Conservation (phyloP, 1,139 yeast species). For the Sugiyamaella paludigena region DNA sequence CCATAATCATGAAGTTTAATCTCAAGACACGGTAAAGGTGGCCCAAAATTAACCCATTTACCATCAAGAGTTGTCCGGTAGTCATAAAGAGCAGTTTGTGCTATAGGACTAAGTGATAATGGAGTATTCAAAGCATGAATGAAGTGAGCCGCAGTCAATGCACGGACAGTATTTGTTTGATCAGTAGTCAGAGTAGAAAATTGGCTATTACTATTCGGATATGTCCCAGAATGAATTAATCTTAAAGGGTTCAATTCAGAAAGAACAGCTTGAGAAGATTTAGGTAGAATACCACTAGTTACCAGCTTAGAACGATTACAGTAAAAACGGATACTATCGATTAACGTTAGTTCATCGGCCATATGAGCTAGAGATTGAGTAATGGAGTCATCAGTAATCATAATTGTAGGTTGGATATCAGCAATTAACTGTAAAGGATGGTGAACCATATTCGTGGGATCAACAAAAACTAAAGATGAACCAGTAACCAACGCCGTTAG, state of each 20-base stretch:
- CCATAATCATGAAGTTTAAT: conserved; percentile 27
- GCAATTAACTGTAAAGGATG: conserved; percentile 26
- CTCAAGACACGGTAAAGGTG: conserved; percentile 37
- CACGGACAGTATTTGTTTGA: conserved; percentile 34
- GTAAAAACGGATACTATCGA: conserved; percentile 24
- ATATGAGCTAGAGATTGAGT: conserved; percentile 28
- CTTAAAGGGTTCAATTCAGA: conserved; percentile 32
- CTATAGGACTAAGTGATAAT: conserved; percentile 34
- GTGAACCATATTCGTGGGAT: conserved; percentile 28
- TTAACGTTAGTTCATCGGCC: conserved; percentile 19
- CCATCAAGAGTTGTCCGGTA: conserved; percentile 29
- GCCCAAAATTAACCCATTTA: conserved; percentile 34
- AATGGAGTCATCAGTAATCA: conserved; percentile 36
- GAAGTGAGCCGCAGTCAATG: conserved; percentile 38
- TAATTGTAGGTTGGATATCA: conserved; percentile 27
- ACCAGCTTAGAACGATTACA: conserved; percentile 20
- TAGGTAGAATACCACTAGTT: conserved; percentile 32
- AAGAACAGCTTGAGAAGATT: conserved; percentile 20
- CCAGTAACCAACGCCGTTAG: conserved; percentile 36
- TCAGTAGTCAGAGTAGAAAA: conserved; percentile 27
- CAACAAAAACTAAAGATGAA: conserved; percentile 29
- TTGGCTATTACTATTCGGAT: conserved; percentile 12
- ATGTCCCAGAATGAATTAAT: conserved; percentile 30
- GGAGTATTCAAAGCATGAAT: conserved; percentile 37
- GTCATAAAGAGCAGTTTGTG: conserved; percentile 40